Evolutionary conservation across 202 grass and related monocot genomes (phyloP), one percentile per base, ranked within the genome.

Genomic region (Panicum hallii): DNA sequence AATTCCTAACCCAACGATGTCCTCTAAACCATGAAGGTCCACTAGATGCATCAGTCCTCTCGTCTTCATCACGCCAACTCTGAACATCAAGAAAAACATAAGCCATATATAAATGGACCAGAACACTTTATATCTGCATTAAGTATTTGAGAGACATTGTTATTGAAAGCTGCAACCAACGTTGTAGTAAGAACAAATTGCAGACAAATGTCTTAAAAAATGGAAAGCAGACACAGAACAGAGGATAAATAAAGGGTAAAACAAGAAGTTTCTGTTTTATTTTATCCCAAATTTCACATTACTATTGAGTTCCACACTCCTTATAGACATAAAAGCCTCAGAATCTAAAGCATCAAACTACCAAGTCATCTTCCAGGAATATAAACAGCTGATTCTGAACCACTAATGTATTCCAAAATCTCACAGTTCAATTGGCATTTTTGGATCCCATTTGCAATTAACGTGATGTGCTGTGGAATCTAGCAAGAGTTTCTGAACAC

Each of bases 11-110:
- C 91, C 93, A 94, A 79, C 70, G 67, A n/a, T 95, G 91, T 68
- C 82, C 88, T 89, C 91, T 94, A 91, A 95, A 94, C 93, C 96
- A 99, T 69, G 91, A 92, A 70, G 86, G 85, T 15, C 79, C 84
- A 79, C 54, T 64, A 83, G 89, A 81, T 74, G 83, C 53, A 69
- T 81, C 86, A 13, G 63, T 83, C 73, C 61, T 88, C 38, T 94
- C 88, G 75, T 89, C 91, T 87, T 95, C 93, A 79, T 89, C 91
- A 67, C 84, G 81, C 91, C 91, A 99, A 76, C 84, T 92, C 93
- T 99, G 84, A 83, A 94, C 57, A 77, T 83, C 46, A 86, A 69
- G n/a, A 79, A 66, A 67, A 76, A 86, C 58, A 65, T 62, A 88
- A 60, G 36, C 36, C 36, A 67, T 56, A 28, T 47, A 30, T 66